Conservation (phyloP, 1,284 basidiomycete species). For the Xerocomus minutiporus region DNA sequence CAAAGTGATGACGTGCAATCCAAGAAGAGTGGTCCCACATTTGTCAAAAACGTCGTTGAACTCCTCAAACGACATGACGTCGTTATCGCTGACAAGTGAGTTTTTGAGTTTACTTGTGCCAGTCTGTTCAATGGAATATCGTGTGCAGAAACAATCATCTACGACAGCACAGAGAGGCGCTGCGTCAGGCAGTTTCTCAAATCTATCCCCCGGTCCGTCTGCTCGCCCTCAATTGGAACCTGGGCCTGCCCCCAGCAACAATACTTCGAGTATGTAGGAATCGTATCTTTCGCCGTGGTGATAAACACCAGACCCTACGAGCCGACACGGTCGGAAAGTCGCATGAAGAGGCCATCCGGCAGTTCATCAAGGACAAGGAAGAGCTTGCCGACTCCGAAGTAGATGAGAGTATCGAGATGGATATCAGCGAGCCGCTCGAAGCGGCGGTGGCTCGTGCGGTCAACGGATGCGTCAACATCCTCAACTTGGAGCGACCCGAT, state of each 20-base stretch:
- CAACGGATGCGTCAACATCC: constrained; percentile 48
- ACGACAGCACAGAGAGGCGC: constrained; percentile 65
- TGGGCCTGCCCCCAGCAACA: constrained; percentile 49
- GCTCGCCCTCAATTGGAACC: constrained; percentile 75
- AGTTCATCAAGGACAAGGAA: constrained; percentile 68
- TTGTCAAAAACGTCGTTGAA: constrained; percentile 70
- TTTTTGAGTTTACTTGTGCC: not conserved
- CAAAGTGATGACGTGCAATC: constrained; percentile 87
- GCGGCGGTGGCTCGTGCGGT: constrained; percentile 57
- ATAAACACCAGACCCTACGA: constrained; percentile 78
- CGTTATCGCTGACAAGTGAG: constrained; percentile 87
- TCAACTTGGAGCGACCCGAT: constrained; percentile 51
- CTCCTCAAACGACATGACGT: constrained; percentile 65
- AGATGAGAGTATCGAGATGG: constrained; percentile 65
- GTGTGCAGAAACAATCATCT: constrained; percentile 81
- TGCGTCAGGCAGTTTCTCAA: constrained; percentile 52
- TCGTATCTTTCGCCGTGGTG: constrained; percentile 70
- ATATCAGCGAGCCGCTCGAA: constrained; percentile 52
- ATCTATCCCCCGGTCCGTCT: constrained; percentile 56
- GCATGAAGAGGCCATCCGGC: constrained; percentile 81
- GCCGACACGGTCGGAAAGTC: constrained; percentile 47
- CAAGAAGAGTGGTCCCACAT: constrained; percentile 76
- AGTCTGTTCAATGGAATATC: not conserved
- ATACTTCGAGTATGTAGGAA: constrained; percentile 75
- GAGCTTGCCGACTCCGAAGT: constrained; percentile 64